Evolutionary conservation across 768 basidiomycete species (phyloP), one percentile per base, ranked within the genome.

Genomic region (Coprinellus micaceus): DNA sequence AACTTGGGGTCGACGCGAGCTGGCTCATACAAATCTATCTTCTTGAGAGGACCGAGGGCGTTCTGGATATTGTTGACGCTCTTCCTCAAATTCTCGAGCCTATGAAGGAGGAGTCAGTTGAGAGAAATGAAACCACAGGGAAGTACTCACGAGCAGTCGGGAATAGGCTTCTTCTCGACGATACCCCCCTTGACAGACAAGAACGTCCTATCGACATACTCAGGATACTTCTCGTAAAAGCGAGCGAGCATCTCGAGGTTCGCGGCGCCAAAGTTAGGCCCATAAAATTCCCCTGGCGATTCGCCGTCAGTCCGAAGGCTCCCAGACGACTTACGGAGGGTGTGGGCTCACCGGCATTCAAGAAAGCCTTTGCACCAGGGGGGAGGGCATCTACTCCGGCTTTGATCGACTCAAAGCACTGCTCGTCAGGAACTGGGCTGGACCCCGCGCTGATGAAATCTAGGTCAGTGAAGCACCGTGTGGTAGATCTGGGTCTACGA

Each of bases 371-470:
- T 26, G 66, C 69, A 15, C 76, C 79, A 0, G 70, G 59, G 3
- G 78, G 77, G 37, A 79, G 65, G 0, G 71, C 66, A 39, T 77
- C 72, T 53, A 81, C 62, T 4, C 77, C 77, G 3, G 77, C 77
- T 64, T 81, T 83, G 71, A 89, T 85, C 1, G 83, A 72, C 21
- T 77, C 81, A 58, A 89, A 86, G 9, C 79, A 80, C 29, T 82
- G 74, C 52, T 83, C 83, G 55, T 88, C 85, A 1, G 81, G 69
- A 33, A 77, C 67, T 7, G 74, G 72, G 17, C 63, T 67, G 77
- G 70, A 60, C 77, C 81, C 74, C 79, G 39, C 72, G 71, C 55
- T 1, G 43, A 12, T 36, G 24, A 28, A 26, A 9, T 7, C 11
- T n/a, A 19, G 48, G 30, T 37, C 33, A 37, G 13, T 19, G 30